These are phyloP conservation scores for Yamadazyma ubonensis DNA, from an alignment of 805 yeast species.

Conservation along the genomic window DNA sequence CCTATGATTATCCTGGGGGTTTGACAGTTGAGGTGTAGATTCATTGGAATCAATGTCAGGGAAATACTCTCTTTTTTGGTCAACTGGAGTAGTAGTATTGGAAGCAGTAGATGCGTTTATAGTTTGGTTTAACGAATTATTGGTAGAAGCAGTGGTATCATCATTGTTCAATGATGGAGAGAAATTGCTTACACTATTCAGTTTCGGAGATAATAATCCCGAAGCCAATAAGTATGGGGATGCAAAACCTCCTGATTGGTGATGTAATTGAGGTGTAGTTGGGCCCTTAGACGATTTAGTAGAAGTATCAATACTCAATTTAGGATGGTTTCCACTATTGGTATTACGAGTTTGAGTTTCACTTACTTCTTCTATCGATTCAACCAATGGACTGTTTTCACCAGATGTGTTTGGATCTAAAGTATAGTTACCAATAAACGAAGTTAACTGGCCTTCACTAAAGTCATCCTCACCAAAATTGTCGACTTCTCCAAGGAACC, in stretches of 20 bases:
- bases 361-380: conserved; percentile 20
- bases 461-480: conserved; percentile 15
- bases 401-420: conserved; percentile 26
- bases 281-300: conserved; percentile 27
- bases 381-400: conserved; percentile 36
- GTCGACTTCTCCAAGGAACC: conserved; percentile 16
- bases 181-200: conserved; percentile 21
- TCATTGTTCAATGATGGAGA: conserved; percentile 12
- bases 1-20: conserved; percentile 13
- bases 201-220: conserved; percentile 55
- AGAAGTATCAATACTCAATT: conserved; percentile 34
- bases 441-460: conserved; percentile 15
- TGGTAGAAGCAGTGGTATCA: conserved; percentile 6
- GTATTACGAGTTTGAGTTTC: not conserved
- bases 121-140: conserved; percentile 7
- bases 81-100: conserved; percentile 15
- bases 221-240: conserved; percentile 70
- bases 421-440: conserved; percentile 17
- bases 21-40: conserved; percentile 23
- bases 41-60: conserved; percentile 15
- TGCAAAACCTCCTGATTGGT: conserved; percentile 47
- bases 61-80: conserved; percentile 16
- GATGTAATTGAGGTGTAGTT: conserved; percentile 31
- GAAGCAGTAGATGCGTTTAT: conserved; percentile 5
- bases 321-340: conserved; percentile 18